Percentiles rank a stretch among this genome's conserved stretches.
Evolutionary conservation across 768 basidiomycete species (phyloP).

Genomic region (Kwoniella heveanensis): DNA sequence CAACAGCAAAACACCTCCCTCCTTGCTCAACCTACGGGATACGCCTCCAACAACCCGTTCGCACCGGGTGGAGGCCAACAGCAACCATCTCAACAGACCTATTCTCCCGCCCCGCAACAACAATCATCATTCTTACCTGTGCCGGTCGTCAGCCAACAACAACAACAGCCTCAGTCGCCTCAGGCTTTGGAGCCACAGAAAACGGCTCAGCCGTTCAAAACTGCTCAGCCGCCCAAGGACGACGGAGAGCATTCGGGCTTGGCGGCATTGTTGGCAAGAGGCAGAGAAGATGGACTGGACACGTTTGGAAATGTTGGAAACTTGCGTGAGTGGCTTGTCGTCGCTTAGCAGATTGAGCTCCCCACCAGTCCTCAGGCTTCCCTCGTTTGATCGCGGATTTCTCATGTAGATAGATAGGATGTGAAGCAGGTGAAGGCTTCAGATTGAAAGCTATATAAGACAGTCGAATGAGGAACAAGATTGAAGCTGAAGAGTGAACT

Average conservation of each 20-base stretch:
- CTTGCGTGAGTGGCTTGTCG: constrained; percentile 60
- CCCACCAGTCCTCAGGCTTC: too few species aligned
- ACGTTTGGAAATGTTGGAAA: constrained; percentile 89
- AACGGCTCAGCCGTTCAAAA: constrained; percentile 50
- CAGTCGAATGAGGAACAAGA: neutral
- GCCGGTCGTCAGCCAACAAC: constrained; percentile 34
- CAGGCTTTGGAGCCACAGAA: constrained; percentile 56
- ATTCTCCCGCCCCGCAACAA: constrained; percentile 55
- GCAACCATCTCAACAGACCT: constrained; percentile 43
- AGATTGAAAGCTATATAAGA: too few species aligned
- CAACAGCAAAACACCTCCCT: constrained; percentile 52
- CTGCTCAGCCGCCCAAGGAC: constrained; percentile 47
- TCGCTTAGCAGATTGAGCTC: too few species aligned
- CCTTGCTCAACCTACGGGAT: constrained; percentile 56
- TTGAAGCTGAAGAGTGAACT: neutral
- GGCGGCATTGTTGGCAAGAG: constrained; percentile 77
- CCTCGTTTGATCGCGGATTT: too few species aligned
- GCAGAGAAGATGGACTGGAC: constrained; percentile 81
- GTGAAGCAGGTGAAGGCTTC: too few species aligned
- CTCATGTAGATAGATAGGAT: too few species aligned
- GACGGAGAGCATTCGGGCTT: constrained; percentile 76
- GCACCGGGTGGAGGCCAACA: constrained; percentile 59
- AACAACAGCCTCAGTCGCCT: constrained; percentile 53
- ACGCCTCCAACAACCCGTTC: constrained; percentile 93
- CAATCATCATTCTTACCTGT: constrained; percentile 58